These are phyloP conservation scores for Carex sylvatica DNA, from an alignment of 202 grass and related monocot genomes.

Conservation along the genomic window DNA sequence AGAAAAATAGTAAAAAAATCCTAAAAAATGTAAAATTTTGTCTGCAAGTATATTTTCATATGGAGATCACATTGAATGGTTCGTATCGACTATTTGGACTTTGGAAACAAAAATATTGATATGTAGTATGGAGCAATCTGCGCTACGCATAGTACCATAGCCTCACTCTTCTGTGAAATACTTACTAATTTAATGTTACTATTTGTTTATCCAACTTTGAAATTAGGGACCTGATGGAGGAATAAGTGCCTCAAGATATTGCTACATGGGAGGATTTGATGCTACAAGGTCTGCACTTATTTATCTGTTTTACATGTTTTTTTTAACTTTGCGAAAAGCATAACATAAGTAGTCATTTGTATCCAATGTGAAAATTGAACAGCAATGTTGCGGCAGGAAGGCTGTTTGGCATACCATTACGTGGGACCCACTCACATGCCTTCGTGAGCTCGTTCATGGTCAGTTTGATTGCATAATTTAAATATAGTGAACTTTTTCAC, in stretches of 20 bases:
- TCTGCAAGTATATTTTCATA: no score
- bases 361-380: conserved; percentile 31
- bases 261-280: conserved; percentile 99
- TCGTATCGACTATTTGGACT: no score
- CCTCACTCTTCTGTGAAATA: background rate
- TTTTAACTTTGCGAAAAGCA: background rate
- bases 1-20: no score
- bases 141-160: no score
- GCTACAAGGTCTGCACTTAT: conserved; percentile 61
- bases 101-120: no score
- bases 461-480: background rate
- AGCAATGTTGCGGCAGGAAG: conserved; percentile 94
- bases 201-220: background rate
- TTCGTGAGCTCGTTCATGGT: conserved; percentile 95
- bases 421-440: conserved; percentile 97
- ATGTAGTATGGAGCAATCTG: no score
- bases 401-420: conserved; percentile 94
- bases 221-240: conserved; percentile 92
- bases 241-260: conserved; percentile 96
- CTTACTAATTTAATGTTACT: background rate
- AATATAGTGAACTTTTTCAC: background rate
- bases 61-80: no score
- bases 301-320: conserved; percentile 18
- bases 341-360: conserved; percentile 21
- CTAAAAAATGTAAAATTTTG: no score